phyloP scores from a whole-genome alignment of 1,139 yeast genomes.

The Yamadazyma triangularis region DNA sequence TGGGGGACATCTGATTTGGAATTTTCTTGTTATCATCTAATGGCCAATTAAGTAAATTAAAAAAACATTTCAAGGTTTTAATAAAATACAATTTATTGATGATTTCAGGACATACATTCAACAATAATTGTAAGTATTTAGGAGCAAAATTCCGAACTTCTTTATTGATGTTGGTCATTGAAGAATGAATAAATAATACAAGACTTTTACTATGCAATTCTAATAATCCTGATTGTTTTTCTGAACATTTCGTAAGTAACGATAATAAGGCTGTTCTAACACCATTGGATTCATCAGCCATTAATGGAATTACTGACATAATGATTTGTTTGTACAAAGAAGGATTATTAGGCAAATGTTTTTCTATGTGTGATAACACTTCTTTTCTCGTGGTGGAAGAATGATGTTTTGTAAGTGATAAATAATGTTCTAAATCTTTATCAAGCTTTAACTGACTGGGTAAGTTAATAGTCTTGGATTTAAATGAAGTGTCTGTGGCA shows the following conservation, averaged over 20 bases:
- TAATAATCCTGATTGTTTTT: slow-evolving; percentile 51
- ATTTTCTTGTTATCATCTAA: slow-evolving; percentile 30
- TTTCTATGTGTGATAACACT: slow-evolving; percentile 50
- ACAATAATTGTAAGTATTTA: slow-evolving; percentile 51
- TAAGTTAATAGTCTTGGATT: slow-evolving; percentile 62
- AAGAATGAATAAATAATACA: slow-evolving; percentile 76
- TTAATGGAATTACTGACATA: slow-evolving; percentile 51
- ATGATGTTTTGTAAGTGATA: slow-evolving; percentile 76
- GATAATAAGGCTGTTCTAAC: slow-evolving; percentile 62
- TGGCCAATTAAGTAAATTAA: slow-evolving; percentile 62
- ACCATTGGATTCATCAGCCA: slow-evolving; percentile 55
- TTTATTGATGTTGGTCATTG: slow-evolving; percentile 89
- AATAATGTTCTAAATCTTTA: slow-evolving; percentile 49
- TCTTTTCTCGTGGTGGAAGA: slow-evolving; percentile 71
- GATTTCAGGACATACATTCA: slow-evolving; percentile 43
- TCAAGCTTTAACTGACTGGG: slow-evolving; percentile 51
- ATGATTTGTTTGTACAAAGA: slow-evolving; percentile 56
- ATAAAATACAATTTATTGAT: slow-evolving; percentile 55
- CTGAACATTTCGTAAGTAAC: slow-evolving; percentile 48
- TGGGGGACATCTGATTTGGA: slow-evolving; percentile 13
- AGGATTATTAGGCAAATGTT: slow-evolving; percentile 46
- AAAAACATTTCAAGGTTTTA: slow-evolving; percentile 53
- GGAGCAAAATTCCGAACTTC: slow-evolving; percentile 70
- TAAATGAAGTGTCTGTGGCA: slow-evolving; percentile 81
- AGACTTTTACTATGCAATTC: slow-evolving; percentile 64